These are phyloP conservation scores for Trichosporon inkin DNA, from an alignment of 1,284 basidiomycete genomes.

Conservation along the genomic window DNA sequence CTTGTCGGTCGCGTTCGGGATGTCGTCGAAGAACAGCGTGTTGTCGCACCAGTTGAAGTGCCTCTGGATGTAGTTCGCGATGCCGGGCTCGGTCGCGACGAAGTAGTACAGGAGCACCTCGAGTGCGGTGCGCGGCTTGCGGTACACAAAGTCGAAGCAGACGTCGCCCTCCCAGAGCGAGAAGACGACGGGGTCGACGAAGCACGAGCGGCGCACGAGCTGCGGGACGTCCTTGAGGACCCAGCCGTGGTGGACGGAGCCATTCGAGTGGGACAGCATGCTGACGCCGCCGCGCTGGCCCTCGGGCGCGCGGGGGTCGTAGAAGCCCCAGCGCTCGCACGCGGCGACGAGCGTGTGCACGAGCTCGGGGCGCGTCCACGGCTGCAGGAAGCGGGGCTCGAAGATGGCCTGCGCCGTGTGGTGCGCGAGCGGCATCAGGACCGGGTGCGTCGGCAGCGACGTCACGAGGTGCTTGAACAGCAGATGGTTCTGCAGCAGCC, in stretches of 20 bases:
- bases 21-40: constrained; percentile 81
- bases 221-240: constrained; percentile 70
- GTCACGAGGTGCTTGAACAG: constrained; percentile 48
- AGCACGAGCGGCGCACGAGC: constrained; percentile 68
- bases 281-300: constrained; percentile 58
- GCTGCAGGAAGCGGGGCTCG: constrained; percentile 65
- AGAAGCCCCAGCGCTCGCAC: constrained; percentile 63
- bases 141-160: constrained; percentile 82
- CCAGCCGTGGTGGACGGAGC: constrained; percentile 48
- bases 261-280: constrained; percentile 79
- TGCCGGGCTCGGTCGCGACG: constrained; percentile 75
- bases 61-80: constrained; percentile 75
- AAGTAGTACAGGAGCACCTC: constrained; percentile 81
- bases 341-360: constrained; percentile 60
- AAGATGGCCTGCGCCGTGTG: constrained; percentile 81
- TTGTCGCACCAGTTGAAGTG: constrained; percentile 70
- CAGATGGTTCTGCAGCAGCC: constrained; percentile 55
- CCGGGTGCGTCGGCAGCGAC: constrained; percentile 62
- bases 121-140: constrained; percentile 60
- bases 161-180: constrained; percentile 89
- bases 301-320: constrained; percentile 16
- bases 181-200: constrained; percentile 76
- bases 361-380: constrained; percentile 62
- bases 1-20: constrained; percentile 64
- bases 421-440: constrained; percentile 75